These are phyloP conservation scores for Linanthus parryae DNA, from an alignment of 148 eudicot species.

Conservation along the genomic window DNA sequence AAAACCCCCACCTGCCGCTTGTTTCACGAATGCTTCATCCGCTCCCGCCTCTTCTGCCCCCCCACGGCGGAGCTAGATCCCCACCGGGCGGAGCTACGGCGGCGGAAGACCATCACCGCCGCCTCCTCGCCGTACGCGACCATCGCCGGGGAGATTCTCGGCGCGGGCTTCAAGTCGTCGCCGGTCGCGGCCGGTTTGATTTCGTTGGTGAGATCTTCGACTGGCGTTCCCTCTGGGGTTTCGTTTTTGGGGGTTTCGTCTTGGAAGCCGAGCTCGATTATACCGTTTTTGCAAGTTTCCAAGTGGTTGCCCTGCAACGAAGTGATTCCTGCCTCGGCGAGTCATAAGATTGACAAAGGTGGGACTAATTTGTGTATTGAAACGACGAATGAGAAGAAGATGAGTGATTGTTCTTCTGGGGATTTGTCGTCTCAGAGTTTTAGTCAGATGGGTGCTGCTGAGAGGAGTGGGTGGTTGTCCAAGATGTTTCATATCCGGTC, in stretches of 20 bases:
- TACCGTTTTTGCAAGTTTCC: slow-evolving; percentile 52
- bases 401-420: no score
- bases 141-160: slow-evolving; percentile 32
- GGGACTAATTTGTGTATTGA: no score
- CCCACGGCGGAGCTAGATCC: slow-evolving; percentile 24
- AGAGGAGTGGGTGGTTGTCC: slow-evolving; percentile 33
- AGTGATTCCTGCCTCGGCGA: not conserved
- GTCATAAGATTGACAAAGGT: slow-evolving; percentile 27
- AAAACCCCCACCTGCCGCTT: slow-evolving; percentile 33
- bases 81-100: slow-evolving; percentile 18
- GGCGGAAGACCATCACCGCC: slow-evolving; percentile 8
- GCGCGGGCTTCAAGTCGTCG: slow-evolving; percentile 18
- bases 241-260: slow-evolving; percentile 30
- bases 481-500: slow-evolving; percentile 44
- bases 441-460: not conserved
- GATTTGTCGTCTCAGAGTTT: no score
- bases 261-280: slow-evolving; percentile 38
- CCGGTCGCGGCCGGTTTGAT: slow-evolving; percentile 37
- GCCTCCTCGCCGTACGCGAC: slow-evolving; percentile 28
- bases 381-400: no score
- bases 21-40: slow-evolving; percentile 35
- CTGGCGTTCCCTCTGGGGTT: slow-evolving; percentile 10
- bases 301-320: slow-evolving; percentile 43
- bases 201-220: slow-evolving; percentile 40
- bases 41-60: slow-evolving; percentile 18